A percentile compares a stretch with the other conserved stretches of the same genome.
phyloP scores from a whole-genome alignment of 1,284 basidiomycete genomes.

The Ustilago curta region DNA sequence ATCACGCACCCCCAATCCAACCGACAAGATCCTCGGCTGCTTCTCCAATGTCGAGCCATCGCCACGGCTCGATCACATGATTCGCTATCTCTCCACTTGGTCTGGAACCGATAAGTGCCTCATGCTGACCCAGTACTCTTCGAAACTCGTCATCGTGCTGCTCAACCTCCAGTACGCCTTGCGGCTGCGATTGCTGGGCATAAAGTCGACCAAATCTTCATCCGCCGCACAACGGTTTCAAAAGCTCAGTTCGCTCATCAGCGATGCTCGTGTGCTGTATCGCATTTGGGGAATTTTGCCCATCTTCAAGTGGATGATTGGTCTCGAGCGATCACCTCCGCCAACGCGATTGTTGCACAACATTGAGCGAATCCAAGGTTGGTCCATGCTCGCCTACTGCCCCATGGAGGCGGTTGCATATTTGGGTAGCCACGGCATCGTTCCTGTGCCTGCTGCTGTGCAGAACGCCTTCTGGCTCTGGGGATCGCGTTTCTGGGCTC shows the following conservation, averaged over 20 bases:
- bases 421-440: slow-evolving; percentile 62
- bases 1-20: slow-evolving; percentile 34
- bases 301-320: slow-evolving; percentile 68
- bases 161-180: slow-evolving; percentile 61
- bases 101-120: slow-evolving; percentile 66
- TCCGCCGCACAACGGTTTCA: slow-evolving; percentile 47
- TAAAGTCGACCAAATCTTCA: slow-evolving; percentile 45
- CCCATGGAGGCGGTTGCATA: slow-evolving; percentile 68
- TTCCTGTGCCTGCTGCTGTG: slow-evolving; percentile 52
- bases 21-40: slow-evolving; percentile 59
- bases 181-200: slow-evolving; percentile 53
- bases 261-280: slow-evolving; percentile 63
- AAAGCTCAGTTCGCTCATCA: slow-evolving; percentile 54
- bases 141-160: slow-evolving; percentile 62
- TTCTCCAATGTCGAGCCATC: slow-evolving; percentile 61
- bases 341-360: slow-evolving; percentile 63
- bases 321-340: slow-evolving; percentile 61
- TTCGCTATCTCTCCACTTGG: slow-evolving; percentile 68
- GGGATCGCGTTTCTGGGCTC: slow-evolving; percentile 63
- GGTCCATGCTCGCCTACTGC: slow-evolving; percentile 67
- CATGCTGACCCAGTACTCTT: slow-evolving; percentile 67
- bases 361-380: slow-evolving; percentile 68
- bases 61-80: slow-evolving; percentile 59
- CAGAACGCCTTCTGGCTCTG: slow-evolving; percentile 62
- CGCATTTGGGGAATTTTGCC: slow-evolving; percentile 69